Conservation (phyloP, 257 asterid species). For the Penstemon eatonii region DNA sequence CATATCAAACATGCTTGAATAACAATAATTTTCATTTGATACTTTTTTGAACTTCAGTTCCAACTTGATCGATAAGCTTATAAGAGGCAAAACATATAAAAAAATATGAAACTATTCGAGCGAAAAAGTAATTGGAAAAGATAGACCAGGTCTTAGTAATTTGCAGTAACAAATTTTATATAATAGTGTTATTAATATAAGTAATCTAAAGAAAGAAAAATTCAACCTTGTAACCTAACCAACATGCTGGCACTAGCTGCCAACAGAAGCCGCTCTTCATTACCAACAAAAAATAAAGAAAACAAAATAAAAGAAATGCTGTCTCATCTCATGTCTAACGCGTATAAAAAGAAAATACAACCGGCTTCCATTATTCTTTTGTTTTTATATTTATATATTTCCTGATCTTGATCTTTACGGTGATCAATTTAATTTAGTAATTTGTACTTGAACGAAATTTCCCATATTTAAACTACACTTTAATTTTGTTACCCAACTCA, state of each 20-base stretch:
- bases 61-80: too few species aligned
- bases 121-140: too few species aligned
- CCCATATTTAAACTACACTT: neutral
- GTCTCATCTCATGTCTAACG: neutral
- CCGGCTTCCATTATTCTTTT: slow-evolving; percentile 22
- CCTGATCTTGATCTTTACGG: neutral
- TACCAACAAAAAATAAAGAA: neutral
- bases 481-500: neutral
- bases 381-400: neutral
- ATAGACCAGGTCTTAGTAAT: neutral
- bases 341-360: slow-evolving; percentile 21
- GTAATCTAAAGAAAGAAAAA: neutral
- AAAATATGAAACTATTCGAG: too few species aligned
- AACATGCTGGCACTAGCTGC: slow-evolving; percentile 15
- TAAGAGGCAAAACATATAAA: too few species aligned
- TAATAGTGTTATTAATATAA: neutral
- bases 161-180: too few species aligned
- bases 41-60: too few species aligned
- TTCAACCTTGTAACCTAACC: neutral
- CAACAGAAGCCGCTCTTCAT: slow-evolving; percentile 19
- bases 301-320: neutral
- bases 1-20: too few species aligned
- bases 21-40: too few species aligned
- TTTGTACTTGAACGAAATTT: neutral
- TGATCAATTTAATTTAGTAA: slow-evolving; percentile 9